Percentiles rank a stretch among this genome's conserved stretches.
These are phyloP conservation scores for Trichoderma polysporum DNA, from an alignment of 2,329 filamentous ascomycete genomes.

Conservation along the genomic window DNA sequence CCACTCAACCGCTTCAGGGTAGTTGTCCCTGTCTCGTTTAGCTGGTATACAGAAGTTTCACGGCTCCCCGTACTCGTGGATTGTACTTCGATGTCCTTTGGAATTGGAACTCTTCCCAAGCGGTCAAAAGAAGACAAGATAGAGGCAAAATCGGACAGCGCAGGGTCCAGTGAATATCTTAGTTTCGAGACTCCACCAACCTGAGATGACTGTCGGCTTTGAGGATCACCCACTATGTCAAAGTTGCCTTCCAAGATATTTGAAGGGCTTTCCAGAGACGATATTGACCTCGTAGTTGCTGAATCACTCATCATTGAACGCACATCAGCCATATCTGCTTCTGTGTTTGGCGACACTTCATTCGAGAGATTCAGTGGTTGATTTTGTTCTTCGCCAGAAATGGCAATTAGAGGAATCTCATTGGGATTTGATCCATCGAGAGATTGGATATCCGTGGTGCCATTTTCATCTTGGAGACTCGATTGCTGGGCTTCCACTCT, in stretches of 20 bases:
- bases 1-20: background rate
- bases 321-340: background rate
- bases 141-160: slow-evolving; percentile 31
- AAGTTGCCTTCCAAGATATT: slow-evolving; percentile 4
- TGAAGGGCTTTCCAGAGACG: slow-evolving; percentile 8
- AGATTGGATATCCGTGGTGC: background rate
- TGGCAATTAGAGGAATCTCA: background rate
- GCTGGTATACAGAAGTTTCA: background rate
- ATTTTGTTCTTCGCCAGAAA: background rate
- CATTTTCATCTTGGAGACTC: background rate
- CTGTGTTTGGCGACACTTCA: background rate
- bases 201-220: slow-evolving; percentile 18
- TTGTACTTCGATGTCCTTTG: slow-evolving; percentile 17
- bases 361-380: background rate
- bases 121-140: slow-evolving; percentile 32
- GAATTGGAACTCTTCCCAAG: slow-evolving; percentile 28
- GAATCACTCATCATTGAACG: background rate
- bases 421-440: background rate
- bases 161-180: slow-evolving; percentile 26
- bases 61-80: background rate
- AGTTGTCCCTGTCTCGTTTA: background rate
- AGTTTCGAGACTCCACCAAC: slow-evolving; percentile 21
- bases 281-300: background rate
- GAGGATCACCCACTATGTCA: background rate
- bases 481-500: background rate